Evolutionary conservation across 176 grass and related monocot genomes (phyloP).

Genomic region (Hordeum vulgare): MorexV3_pseudomolecules_assembly NC_058522.1:566266253-566266752

Average conservation of each 20-base stretch:
- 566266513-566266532: constrained; percentile 98
- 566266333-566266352: background rate
- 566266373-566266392: background rate
- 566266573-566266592: constrained; percentile 98
- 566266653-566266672: background rate
- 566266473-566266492: constrained; percentile 86
- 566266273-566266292: background rate
- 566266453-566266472: constrained; percentile 15
- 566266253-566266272: background rate
- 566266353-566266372: background rate
- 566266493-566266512: constrained; percentile 98
- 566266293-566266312: background rate
- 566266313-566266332: background rate
- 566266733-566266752: no score
- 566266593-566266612: constrained; percentile 32
- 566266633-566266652: background rate
- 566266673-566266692: no score
- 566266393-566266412: background rate
- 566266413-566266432: background rate
- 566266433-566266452: background rate
- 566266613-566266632: background rate
- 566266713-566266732: no score
- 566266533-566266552: constrained; percentile 97
- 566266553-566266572: constrained; percentile 94
- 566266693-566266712: no score